These are phyloP conservation scores for Cucumis melo DNA, from an alignment of 306 rosid genomes.

Conservation along the genomic window DNA sequence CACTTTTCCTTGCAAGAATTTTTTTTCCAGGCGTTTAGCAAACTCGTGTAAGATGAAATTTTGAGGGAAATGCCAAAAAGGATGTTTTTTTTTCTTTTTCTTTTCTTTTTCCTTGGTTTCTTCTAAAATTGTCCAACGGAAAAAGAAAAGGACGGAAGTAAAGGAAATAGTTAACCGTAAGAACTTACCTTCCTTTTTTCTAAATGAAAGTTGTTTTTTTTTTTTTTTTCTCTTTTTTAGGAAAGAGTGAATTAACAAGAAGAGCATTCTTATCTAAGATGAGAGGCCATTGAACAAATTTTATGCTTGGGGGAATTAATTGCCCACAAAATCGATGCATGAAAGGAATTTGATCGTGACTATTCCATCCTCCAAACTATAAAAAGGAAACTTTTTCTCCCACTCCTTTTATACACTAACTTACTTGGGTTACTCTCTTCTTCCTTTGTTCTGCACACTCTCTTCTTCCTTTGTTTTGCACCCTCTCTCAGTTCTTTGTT, in stretches of 20 bases:
- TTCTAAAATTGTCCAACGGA: background rate
- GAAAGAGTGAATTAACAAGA: background rate
- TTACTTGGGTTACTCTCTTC: background rate
- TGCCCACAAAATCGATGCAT: background rate
- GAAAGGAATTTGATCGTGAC: background rate
- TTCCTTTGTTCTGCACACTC: background rate
- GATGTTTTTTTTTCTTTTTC: background rate
- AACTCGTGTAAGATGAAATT: background rate
- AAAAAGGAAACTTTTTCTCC: background rate
- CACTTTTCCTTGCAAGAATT: background rate
- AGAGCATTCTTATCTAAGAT: background rate
- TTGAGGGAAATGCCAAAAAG: background rate
- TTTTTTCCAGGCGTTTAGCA: background rate
- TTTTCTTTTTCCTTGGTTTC: background rate
- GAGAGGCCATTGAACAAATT: background rate
- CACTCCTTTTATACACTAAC: background rate
- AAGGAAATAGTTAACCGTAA: background rate
- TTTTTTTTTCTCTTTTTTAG: too few species aligned
- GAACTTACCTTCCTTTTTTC: too few species aligned
- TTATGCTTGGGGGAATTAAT: background rate
- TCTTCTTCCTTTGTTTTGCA: background rate
- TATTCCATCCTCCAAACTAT: background rate
- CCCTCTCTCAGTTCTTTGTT: background rate
- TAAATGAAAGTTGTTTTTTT: too few species aligned
- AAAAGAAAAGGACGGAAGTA: background rate